These are phyloP conservation scores for Botryotinia globosa DNA, from an alignment of 2,329 filamentous ascomycete species.

Conservation along the genomic window DNA sequence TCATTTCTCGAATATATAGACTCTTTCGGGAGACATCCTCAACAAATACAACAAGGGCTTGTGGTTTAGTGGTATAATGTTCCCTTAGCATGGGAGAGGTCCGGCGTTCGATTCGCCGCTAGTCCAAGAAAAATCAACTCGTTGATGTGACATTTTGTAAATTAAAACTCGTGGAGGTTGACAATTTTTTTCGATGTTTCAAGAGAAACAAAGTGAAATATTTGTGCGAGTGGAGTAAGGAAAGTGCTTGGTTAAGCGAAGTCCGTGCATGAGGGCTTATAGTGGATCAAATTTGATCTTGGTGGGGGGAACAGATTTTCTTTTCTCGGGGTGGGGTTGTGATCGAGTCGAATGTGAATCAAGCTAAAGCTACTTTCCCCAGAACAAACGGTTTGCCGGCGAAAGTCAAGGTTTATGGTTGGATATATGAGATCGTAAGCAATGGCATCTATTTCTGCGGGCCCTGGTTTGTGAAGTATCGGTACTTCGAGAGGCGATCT, in stretches of 20 bases:
- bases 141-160: fast-evolving
- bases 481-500: background rate
- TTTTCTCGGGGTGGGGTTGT: background rate
- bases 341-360: background rate
- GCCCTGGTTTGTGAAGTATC: background rate
- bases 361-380: background rate
- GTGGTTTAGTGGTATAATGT: slow-evolving; percentile 6
- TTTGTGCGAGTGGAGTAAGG: background rate
- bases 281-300: background rate
- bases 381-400: background rate
- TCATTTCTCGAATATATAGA: fast-evolving
- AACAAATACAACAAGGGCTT: background rate
- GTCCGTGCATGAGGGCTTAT: background rate
- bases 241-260: background rate
- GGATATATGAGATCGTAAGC: background rate
- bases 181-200: background rate
- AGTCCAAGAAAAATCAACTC: fast-evolving
- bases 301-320: background rate
- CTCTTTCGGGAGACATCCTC: fast-evolving
- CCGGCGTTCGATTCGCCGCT: background rate
- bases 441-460: background rate
- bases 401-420: background rate
- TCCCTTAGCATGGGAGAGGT: background rate
- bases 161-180: background rate
- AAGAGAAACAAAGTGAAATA: background rate